phyloP scores from a whole-genome alignment of 495 filamentous ascomycete species.

The Cercophora scortea region DNA sequence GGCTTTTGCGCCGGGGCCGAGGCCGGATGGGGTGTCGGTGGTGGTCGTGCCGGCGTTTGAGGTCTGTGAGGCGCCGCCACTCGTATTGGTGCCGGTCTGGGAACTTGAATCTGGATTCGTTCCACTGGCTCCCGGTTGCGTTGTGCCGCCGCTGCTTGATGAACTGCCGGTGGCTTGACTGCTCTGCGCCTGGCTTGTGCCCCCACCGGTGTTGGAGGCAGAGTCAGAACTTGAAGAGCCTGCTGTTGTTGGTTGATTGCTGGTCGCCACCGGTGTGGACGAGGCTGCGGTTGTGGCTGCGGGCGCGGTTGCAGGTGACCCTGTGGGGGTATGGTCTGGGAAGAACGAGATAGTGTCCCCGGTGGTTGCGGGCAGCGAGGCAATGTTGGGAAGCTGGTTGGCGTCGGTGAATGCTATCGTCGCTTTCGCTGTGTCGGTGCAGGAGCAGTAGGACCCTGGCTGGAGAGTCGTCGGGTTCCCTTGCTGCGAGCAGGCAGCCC shows the following conservation, averaged over 20 bases:
- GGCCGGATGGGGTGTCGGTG: background rate
- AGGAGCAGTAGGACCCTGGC: slow-evolving; percentile 15
- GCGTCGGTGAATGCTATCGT: slow-evolving; percentile 12
- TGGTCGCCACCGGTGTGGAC: background rate
- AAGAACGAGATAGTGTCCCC: slow-evolving; percentile 16
- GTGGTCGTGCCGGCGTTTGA: background rate
- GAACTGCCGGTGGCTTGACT: background rate
- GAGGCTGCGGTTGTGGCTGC: background rate
- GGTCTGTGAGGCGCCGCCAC: background rate
- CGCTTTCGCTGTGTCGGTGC: slow-evolving; percentile 11
- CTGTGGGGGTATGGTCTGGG: slow-evolving; percentile 5
- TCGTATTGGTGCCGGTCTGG: background rate
- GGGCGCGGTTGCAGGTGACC: background rate
- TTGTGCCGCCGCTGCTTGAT: background rate
- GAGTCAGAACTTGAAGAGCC: background rate
- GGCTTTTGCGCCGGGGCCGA: slow-evolving; percentile 10
- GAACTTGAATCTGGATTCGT: background rate
- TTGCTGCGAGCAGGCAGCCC: slow-evolving; percentile 17
- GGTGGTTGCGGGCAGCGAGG: slow-evolving; percentile 9
- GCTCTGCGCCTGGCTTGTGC: background rate
- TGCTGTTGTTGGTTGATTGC: too few species aligned
- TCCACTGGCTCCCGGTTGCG: background rate
- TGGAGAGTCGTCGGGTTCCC: slow-evolving; percentile 18
- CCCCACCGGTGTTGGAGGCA: background rate
- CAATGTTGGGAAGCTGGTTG: slow-evolving; percentile 3